Percentiles rank a stretch among this genome's conserved stretches.
Evolutionary conservation across 1,284 basidiomycete genomes (phyloP).

Genomic region (Trichosporon sp.): DNA sequence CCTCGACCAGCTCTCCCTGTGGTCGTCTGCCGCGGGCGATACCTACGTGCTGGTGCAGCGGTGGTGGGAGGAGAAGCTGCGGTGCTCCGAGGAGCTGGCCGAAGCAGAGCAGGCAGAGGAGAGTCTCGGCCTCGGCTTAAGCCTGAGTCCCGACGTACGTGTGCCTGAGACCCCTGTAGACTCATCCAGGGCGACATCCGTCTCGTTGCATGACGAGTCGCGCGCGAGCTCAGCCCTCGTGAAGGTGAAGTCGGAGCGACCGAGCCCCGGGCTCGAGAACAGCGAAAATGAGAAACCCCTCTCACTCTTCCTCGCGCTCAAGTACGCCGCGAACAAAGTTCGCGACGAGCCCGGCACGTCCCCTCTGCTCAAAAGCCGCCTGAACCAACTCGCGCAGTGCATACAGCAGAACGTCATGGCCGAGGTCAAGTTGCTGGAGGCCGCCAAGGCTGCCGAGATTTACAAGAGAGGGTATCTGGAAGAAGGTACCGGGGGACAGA

Average conservation of each 20-base stretch:
- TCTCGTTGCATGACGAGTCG: background rate
- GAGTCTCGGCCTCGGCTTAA: background rate
- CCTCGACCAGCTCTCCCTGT: conserved; percentile 13
- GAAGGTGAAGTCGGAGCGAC: background rate
- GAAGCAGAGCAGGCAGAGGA: conserved; percentile 2
- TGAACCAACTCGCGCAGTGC: conserved; percentile 17
- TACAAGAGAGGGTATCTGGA: background rate
- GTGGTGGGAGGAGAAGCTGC: background rate
- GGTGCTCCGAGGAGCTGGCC: background rate
- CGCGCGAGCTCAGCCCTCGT: background rate
- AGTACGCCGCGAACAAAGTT: conserved; percentile 10
- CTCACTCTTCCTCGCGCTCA: background rate
- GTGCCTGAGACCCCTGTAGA: background rate
- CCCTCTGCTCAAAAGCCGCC: conserved; percentile 2
- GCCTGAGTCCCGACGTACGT: no score
- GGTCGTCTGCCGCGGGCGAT: conserved; percentile 9
- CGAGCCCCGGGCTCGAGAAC: background rate
- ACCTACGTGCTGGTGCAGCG: background rate
- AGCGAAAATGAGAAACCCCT: background rate
- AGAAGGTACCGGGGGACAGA: conserved; percentile 19
- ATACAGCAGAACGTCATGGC: conserved; percentile 2
- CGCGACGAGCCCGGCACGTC: conserved; percentile 12
- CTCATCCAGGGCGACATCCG: no score
- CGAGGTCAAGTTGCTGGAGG: background rate
- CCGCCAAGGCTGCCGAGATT: background rate